Evolutionary conservation across 768 basidiomycete species (phyloP), one percentile per base, ranked within the genome.

Genomic region (Mycena haematopus): DNA sequence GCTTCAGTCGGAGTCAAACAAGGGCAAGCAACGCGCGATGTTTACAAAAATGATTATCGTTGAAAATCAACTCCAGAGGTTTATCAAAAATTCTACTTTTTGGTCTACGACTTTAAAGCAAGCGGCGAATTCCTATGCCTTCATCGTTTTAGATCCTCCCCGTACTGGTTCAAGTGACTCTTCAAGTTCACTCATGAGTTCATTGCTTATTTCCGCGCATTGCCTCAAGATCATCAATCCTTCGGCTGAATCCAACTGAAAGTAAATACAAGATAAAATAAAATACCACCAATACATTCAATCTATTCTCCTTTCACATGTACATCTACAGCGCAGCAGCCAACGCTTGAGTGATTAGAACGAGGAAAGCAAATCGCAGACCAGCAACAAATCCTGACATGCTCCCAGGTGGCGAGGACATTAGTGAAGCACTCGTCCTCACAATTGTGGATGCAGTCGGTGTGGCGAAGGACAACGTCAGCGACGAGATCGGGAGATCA

Each of bases 401-500:
- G 13, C n/a, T 10, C 15, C 25, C 14, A 25, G 19, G 52, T 33
- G 31, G 58, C 17, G 24, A 6, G 22, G 8, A 31, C 2, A 47
- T 29, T 24, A 40, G 15, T 19, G 58, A 51, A 17, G 8, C 45
- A 27, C 29, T 52, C 10, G 21, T 27, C 42, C 33, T 35, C 8
- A 42, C 27, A 4, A 14, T n/a, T 6, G 35, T 21, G 7, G 59
- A 47, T 10, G 53, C 45, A 13, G 44, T 35, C 13, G 62, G 36
- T 3, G 27, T 6, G 27, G 56, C 2, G 21, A 58, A 25, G n/a
- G 62, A 63, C 10, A 63, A 56, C 6, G 56, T 40, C 5, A 63
- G 52, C 33, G 56, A 58, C 9, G 62, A 38, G 33, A 63, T 33
- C 11, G 56, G 56, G 3, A 7, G 9, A 14, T 21, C 21, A 13